These are phyloP conservation scores for Didymella pinodella DNA, from an alignment of 2,329 filamentous ascomycete species.

Conservation along the genomic window DNA sequence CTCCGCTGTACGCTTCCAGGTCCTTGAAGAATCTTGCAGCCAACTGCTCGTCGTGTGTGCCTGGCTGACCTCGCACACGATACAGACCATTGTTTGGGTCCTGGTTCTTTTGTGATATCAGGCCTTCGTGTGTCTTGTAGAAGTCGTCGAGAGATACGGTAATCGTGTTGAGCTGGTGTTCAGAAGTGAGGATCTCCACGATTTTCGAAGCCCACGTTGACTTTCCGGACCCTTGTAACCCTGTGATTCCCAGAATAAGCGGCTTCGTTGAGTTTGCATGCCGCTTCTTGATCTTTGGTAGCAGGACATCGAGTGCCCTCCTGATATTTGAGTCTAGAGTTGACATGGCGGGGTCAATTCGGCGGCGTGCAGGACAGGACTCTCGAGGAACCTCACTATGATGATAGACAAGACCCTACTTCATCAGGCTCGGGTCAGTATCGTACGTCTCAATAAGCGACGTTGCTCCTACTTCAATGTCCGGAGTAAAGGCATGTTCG, in stretches of 20 bases:
- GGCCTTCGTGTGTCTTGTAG: slow-evolving; percentile 77
- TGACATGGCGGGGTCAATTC: slow-evolving; percentile 30
- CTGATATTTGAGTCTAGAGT: slow-evolving; percentile 41
- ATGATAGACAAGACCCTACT: not conserved
- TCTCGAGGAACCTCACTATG: not conserved
- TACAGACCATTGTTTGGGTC: slow-evolving; percentile 78
- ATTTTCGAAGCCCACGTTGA: slow-evolving; percentile 74
- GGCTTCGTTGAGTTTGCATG: slow-evolving; percentile 60
- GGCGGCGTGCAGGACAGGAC: not conserved
- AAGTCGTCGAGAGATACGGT: slow-evolving; percentile 75
- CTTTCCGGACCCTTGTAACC: slow-evolving; percentile 91
- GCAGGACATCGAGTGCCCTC: slow-evolving; percentile 36
- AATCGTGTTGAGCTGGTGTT: slow-evolving; percentile 39
- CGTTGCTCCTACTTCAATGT: not conserved
- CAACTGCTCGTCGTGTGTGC: slow-evolving; percentile 79
- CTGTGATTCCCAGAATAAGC: slow-evolving; percentile 88
- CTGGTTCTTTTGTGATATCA: slow-evolving; percentile 68
- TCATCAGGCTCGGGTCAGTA: not conserved
- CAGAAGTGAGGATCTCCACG: slow-evolving; percentile 36
- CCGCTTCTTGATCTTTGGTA: slow-evolving; percentile 38
- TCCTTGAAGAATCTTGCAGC: slow-evolving; percentile 69
- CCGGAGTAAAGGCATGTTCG: slow-evolving; percentile 5
- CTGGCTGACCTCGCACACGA: slow-evolving; percentile 83
- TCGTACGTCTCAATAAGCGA: not conserved
- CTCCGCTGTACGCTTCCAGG: slow-evolving; percentile 57